These are phyloP conservation scores for Salicornia ramosissima DNA, from an alignment of 148 eudicot species.

Conservation along the genomic window DNA sequence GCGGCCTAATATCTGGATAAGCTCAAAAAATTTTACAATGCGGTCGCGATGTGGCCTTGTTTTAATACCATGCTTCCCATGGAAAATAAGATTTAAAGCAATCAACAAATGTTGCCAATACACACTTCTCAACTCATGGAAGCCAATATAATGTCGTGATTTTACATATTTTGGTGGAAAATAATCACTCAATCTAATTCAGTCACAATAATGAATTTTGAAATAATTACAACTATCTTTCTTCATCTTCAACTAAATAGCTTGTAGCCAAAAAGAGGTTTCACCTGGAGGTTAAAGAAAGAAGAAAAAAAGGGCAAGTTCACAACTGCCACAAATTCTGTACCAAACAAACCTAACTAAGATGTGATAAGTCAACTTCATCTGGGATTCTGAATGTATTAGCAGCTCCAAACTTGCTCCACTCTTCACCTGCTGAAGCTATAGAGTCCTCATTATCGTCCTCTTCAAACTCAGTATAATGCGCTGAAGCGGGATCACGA, in stretches of 20 bases:
- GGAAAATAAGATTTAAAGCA: too few species aligned
- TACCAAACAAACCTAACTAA: constrained; percentile 39
- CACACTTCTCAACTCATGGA: too few species aligned
- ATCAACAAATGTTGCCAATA: too few species aligned
- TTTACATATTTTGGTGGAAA: not conserved
- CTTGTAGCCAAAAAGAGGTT: not conserved
- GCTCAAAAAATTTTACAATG: too few species aligned
- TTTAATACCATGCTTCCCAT: too few species aligned
- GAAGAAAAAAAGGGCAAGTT: not conserved
- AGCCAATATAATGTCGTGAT: too few species aligned
- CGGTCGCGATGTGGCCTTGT: too few species aligned
- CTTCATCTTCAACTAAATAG: not conserved
- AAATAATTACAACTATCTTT: not conserved
- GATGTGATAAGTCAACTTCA: constrained; percentile 63
- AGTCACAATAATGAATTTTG: not conserved
- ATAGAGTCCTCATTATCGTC: constrained; percentile 43
- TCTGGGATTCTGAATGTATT: constrained; percentile 77
- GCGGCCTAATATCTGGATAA: too few species aligned
- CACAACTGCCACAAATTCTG: not conserved
- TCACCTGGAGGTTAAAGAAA: too few species aligned
- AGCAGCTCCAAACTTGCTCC: constrained; percentile 89
- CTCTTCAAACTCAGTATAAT: constrained; percentile 32
- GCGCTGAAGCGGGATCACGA: constrained; percentile 31
- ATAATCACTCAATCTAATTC: not conserved
- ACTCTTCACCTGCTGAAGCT: constrained; percentile 44